Percentiles rank a stretch among this genome's conserved stretches.
Evolutionary conservation across 768 basidiomycete genomes (phyloP).

Genomic region (Austroboletus festivus): DNA sequence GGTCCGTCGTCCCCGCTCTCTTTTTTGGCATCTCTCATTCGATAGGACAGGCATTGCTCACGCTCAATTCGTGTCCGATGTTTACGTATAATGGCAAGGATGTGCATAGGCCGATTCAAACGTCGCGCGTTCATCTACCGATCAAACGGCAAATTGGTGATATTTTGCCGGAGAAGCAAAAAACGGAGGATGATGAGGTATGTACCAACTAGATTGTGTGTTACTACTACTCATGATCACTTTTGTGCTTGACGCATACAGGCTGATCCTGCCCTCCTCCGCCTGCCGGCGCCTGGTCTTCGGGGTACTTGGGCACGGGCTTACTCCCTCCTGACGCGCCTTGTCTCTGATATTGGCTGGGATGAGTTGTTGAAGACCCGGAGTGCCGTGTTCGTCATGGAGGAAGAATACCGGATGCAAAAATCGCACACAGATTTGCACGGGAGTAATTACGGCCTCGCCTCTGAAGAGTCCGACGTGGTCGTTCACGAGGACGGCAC

Average conservation of each 20-base stretch:
- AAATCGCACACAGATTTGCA: slow-evolving; percentile 77
- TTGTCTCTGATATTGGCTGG: slow-evolving; percentile 96
- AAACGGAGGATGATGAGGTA: slow-evolving; percentile 83
- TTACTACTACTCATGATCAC: background rate
- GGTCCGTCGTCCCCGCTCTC: slow-evolving; percentile 17
- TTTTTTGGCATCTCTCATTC: too few species aligned
- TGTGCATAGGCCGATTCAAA: slow-evolving; percentile 78
- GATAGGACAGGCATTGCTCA: slow-evolving; percentile 62
- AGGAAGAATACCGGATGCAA: slow-evolving; percentile 98
- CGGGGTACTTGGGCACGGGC: slow-evolving; percentile 96
- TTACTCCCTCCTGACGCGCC: slow-evolving; percentile 83
- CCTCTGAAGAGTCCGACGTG: slow-evolving; percentile 10
- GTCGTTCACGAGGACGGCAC: slow-evolving; percentile 68
- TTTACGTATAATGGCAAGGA: slow-evolving; percentile 99
- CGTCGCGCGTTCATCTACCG: slow-evolving; percentile 81
- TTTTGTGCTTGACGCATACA: slow-evolving; percentile 24
- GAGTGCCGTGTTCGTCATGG: slow-evolving; percentile 97
- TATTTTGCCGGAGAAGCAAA: slow-evolving; percentile 81
- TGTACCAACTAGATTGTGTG: too few species aligned
- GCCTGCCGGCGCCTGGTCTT: slow-evolving; percentile 92
- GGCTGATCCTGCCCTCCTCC: slow-evolving; percentile 90
- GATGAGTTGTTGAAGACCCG: slow-evolving; percentile 95
- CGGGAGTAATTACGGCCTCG: background rate
- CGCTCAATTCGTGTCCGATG: slow-evolving; percentile 99
- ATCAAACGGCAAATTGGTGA: slow-evolving; percentile 83